Conservation (phyloP, 2,329 filamentous ascomycete species). For the Sporothrix brasiliensis region DNA sequence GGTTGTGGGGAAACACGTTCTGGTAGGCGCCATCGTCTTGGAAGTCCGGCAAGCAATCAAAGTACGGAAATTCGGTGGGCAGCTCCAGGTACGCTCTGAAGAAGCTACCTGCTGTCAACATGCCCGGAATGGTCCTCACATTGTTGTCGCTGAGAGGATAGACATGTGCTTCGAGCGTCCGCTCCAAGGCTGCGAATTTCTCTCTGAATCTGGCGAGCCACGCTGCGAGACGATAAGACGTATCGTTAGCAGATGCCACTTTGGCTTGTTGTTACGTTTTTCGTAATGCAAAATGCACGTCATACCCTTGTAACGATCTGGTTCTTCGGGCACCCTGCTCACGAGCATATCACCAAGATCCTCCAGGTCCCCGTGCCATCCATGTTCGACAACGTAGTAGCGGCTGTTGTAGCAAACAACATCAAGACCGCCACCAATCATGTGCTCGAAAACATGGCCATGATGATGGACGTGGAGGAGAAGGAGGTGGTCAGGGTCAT, state of each 20-base stretch:
- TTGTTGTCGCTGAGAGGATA: not conserved
- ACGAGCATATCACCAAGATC: not conserved
- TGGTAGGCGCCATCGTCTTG: not conserved
- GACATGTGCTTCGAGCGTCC: conserved; percentile 1
- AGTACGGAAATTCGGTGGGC: not conserved
- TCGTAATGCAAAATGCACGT: not conserved
- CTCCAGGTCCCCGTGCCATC: not conserved
- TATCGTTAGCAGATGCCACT: too few species aligned
- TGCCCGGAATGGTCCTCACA: not conserved
- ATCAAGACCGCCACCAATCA: not conserved
- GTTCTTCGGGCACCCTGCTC: not conserved
- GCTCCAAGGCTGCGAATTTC: not conserved
- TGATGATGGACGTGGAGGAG: too few species aligned
- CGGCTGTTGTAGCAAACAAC: conserved; percentile 17
- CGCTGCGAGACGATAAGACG: not conserved
- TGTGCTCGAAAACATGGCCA: too few species aligned
- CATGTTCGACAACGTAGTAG: conserved; percentile 24
- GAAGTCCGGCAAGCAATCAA: not conserved
- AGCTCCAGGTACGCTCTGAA: not conserved
- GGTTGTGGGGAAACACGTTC: not conserved
- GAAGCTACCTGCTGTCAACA: not conserved
- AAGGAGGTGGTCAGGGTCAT: not conserved
- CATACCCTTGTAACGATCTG: conserved; percentile 22
- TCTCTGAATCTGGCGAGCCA: conserved; percentile 14
- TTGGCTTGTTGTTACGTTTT: too few species aligned